phyloP scores from a whole-genome alignment of 495 filamentous ascomycete genomes.

The Lepraria neglecta region DNA sequence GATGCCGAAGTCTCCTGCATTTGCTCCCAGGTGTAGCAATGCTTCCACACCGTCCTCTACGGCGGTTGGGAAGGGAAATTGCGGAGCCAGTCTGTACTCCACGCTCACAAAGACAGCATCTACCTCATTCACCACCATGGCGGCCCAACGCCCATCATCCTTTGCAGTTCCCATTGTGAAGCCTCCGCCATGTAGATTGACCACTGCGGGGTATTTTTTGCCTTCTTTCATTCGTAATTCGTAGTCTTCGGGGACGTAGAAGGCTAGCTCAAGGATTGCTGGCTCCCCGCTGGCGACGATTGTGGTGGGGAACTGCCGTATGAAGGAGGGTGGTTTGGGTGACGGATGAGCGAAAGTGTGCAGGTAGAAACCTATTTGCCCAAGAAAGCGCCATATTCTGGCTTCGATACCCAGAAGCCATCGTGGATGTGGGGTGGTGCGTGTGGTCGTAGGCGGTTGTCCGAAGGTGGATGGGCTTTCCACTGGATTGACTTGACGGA shows the following conservation, averaged over 20 bases:
- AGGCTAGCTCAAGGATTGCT: slow-evolving; percentile 58
- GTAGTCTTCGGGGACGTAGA: slow-evolving; percentile 71
- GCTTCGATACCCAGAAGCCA: slow-evolving; percentile 51
- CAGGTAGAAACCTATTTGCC: slow-evolving; percentile 70
- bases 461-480: not conserved
- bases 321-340: slow-evolving; percentile 62
- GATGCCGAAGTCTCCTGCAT: slow-evolving; percentile 51
- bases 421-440: slow-evolving; percentile 25
- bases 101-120: slow-evolving; percentile 63
- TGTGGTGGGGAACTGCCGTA: slow-evolving; percentile 55
- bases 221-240: slow-evolving; percentile 34
- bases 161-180: slow-evolving; percentile 66
- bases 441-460: not conserved
- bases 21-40: slow-evolving; percentile 55
- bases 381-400: slow-evolving; percentile 67
- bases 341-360: slow-evolving; percentile 62
- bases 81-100: slow-evolving; percentile 71
- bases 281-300: slow-evolving; percentile 42
- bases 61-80: slow-evolving; percentile 68
- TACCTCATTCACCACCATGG: slow-evolving; percentile 47
- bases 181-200: slow-evolving; percentile 75
- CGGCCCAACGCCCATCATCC: slow-evolving; percentile 67
- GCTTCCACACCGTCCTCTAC: slow-evolving; percentile 72
- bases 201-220: slow-evolving; percentile 50
- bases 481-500: not conserved